Evolutionary conservation across 192 early-diverging fungal species (phyloP).

Genomic region (Umbelopsis ramanniana): DNA sequence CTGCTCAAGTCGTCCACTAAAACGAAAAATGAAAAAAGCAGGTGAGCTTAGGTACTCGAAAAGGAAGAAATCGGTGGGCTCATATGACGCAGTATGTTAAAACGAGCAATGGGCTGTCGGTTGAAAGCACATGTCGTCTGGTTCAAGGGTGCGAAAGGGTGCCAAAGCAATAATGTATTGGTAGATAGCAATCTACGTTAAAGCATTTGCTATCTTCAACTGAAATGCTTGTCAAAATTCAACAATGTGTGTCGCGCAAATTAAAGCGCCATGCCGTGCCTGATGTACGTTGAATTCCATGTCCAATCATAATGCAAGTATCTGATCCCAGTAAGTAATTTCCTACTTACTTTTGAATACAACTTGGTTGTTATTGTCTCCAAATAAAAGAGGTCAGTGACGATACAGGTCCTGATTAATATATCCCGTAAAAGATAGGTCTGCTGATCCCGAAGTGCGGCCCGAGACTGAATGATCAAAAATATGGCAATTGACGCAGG

Average conservation of each 20-base stretch:
- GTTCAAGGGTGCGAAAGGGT: too few species aligned
- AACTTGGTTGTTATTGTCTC: background rate
- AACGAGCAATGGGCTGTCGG: too few species aligned
- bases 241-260: too few species aligned
- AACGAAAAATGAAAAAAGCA: background rate
- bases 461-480: slow-evolving; percentile 8
- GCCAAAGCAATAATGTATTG: too few species aligned
- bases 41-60: background rate
- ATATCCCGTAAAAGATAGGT: slow-evolving; percentile 3
- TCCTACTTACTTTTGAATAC: slow-evolving; percentile 2
- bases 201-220: too few species aligned
- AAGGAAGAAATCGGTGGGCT: too few species aligned
- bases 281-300: background rate
- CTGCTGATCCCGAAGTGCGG: background rate
- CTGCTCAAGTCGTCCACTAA: slow-evolving; percentile 63
- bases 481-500: background rate
- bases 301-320: too few species aligned
- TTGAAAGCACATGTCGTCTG: too few species aligned
- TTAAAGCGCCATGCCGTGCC: background rate
- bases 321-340: background rate
- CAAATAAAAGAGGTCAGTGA: background rate
- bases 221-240: too few species aligned
- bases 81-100: too few species aligned
- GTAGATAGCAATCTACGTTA: too few species aligned
- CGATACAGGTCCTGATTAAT: background rate